These are phyloP conservation scores for Aspergillus niger DNA, from an alignment of 2,329 filamentous ascomycete species.

Conservation along the genomic window DNA sequence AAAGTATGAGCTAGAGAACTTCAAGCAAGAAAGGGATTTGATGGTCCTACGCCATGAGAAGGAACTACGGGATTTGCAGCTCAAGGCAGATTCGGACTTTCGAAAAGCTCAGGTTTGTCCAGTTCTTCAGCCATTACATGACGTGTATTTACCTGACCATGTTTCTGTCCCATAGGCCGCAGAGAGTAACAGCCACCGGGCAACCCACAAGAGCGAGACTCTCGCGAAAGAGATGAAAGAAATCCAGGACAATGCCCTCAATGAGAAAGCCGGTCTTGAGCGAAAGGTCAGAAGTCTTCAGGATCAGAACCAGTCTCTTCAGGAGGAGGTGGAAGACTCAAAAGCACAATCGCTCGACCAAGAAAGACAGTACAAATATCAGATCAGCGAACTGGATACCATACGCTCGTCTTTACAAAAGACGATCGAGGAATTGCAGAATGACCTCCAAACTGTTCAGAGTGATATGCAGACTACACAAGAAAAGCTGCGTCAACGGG, in stretches of 20 bases:
- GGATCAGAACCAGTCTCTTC: constrained; percentile 71
- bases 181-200: constrained; percentile 54
- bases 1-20: constrained; percentile 81
- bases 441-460: constrained; percentile 57
- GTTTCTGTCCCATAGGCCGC: constrained; percentile 42
- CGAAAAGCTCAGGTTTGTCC: constrained; percentile 60
- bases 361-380: constrained; percentile 65
- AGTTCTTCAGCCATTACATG: not conserved
- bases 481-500: constrained; percentile 67
- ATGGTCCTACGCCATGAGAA: constrained; percentile 75
- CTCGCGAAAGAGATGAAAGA: constrained; percentile 59
- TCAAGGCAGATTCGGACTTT: constrained; percentile 83
- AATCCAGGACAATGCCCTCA: constrained; percentile 54
- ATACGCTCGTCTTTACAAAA: constrained; percentile 61
- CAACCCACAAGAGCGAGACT: constrained; percentile 57
- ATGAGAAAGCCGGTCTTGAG: constrained; percentile 59
- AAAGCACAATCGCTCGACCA: constrained; percentile 72
- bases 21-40: constrained; percentile 86
- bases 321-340: constrained; percentile 82
- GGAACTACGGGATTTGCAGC: constrained; percentile 76
- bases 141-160: constrained; percentile 1
- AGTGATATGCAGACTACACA: constrained; percentile 64
- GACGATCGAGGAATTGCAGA: constrained; percentile 53
- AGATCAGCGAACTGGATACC: constrained; percentile 62
- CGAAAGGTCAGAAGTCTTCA: constrained; percentile 58